Evolutionary conservation across 225 moss, liverwort and hornwort species (phyloP).

Genomic region (Neckera pumila): DNA sequence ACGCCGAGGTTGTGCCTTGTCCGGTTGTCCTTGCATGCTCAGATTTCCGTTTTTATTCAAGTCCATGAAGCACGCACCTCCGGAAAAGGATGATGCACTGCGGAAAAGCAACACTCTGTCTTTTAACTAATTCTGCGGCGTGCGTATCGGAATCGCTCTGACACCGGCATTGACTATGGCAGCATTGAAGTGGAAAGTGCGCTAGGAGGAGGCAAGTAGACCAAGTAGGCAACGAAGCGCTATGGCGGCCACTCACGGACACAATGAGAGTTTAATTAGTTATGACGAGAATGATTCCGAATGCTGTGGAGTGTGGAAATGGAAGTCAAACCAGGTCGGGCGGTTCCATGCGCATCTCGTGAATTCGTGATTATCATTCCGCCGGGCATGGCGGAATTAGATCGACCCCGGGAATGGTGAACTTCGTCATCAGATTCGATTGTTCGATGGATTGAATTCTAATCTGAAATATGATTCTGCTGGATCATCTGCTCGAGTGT

Average conservation of each 20-base stretch:
- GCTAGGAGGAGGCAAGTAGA: background rate
- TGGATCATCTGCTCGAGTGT: background rate
- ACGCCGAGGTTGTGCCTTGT: background rate
- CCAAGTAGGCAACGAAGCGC: background rate
- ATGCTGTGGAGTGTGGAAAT: background rate
- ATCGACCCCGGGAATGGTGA: background rate
- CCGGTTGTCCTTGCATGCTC: background rate
- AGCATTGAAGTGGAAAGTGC: background rate
- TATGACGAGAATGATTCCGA: background rate
- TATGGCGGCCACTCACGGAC: background rate
- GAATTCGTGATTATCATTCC: background rate
- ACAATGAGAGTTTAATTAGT: background rate
- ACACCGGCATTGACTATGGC: background rate
- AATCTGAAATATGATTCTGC: background rate
- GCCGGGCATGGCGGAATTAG: background rate
- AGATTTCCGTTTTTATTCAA: background rate
- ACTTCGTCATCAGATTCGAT: background rate
- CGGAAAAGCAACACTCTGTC: background rate
- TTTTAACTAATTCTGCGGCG: background rate
- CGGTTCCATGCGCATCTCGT: background rate
- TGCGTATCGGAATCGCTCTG: background rate
- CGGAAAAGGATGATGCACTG: background rate
- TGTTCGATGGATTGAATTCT: background rate
- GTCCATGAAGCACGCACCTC: background rate
- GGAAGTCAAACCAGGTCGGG: background rate